phyloP scores from a whole-genome alignment of 805 yeast species.

The Lachancea cidri region DNA sequence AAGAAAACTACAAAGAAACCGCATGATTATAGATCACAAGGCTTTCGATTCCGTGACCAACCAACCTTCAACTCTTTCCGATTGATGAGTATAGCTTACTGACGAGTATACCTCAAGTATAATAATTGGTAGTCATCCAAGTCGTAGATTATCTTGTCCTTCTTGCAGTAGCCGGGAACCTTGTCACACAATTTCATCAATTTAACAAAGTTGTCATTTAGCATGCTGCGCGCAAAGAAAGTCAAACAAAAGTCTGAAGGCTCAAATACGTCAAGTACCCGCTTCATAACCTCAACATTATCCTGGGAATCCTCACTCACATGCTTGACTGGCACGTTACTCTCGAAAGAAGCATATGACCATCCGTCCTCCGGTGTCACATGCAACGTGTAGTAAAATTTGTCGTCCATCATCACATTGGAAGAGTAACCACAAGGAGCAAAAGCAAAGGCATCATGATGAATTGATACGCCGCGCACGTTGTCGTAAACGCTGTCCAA shows the following conservation, averaged over 20 bases:
- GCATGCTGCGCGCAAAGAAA: conserved; percentile 35
- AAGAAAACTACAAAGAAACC: neutral
- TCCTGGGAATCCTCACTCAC: conserved; percentile 34
- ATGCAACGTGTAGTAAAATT: conserved; percentile 77
- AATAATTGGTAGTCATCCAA: conserved; percentile 67
- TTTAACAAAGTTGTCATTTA: conserved; percentile 32
- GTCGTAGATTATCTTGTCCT: conserved; percentile 69
- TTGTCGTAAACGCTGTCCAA: conserved; percentile 56
- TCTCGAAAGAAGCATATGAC: conserved; percentile 95
- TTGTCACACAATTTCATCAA: conserved; percentile 30
- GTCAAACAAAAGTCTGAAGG: conserved; percentile 74
- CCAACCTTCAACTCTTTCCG: too few species aligned
- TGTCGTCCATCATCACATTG: conserved; percentile 62
- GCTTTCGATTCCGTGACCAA: too few species aligned
- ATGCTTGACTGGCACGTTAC: conserved; percentile 58
- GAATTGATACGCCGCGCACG: conserved; percentile 27
- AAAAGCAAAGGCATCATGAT: conserved; percentile 85
- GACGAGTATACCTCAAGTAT: conserved; percentile 55
- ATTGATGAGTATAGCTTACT: too few species aligned
- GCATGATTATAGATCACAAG: neutral
- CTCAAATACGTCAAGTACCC: conserved; percentile 57
- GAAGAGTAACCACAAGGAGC: conserved; percentile 95
- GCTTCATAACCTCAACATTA: conserved; percentile 51
- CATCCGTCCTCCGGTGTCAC: conserved; percentile 92
- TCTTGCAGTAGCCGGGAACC: conserved; percentile 46